These are phyloP conservation scores for Athelia sp. DNA, from an alignment of 1,284 basidiomycete species.

Conservation along the genomic window DNA sequence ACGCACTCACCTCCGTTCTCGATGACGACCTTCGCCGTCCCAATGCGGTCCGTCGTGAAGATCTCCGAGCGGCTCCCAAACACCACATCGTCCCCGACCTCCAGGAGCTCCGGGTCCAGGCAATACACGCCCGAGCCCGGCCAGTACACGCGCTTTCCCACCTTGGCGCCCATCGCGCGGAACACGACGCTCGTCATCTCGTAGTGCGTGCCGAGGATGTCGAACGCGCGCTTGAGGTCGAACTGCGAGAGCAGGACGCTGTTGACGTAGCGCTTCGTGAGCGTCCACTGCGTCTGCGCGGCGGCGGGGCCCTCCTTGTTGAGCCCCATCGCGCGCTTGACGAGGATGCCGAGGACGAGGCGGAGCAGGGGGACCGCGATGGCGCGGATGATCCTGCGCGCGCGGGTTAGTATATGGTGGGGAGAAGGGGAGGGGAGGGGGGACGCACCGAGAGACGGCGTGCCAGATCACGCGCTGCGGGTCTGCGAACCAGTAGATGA, in stretches of 20 bases:
- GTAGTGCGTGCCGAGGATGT: constrained; percentile 24
- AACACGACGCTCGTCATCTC: constrained; percentile 34
- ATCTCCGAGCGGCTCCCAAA: constrained; percentile 42
- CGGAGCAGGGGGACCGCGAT: constrained; percentile 33
- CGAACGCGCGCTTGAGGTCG: constrained; percentile 20
- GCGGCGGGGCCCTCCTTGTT: constrained; percentile 16
- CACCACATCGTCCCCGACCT: constrained; percentile 43
- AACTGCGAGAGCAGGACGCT: constrained; percentile 19
- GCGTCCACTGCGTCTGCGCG: constrained; percentile 14
- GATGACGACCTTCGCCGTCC: constrained; percentile 33
- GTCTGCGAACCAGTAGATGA: constrained; percentile 39
- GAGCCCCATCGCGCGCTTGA: constrained; percentile 30
- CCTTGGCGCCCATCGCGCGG: constrained; percentile 40
- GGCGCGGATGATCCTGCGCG: constrained; percentile 28
- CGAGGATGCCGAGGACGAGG: constrained; percentile 31
- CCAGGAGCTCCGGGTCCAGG: constrained; percentile 40
- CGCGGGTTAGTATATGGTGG: not conserved
- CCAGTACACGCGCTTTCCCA: constrained; percentile 44
- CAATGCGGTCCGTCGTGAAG: constrained; percentile 37
- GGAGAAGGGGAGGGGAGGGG: not conserved
- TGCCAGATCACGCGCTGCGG: constrained; percentile 34
- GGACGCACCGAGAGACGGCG: constrained; percentile 24
- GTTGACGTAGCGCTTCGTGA: constrained; percentile 22
- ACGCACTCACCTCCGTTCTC: constrained; percentile 30
- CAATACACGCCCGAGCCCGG: constrained; percentile 40